Evolutionary conservation across 106 monocot species (phyloP).

Genomic region (Phalaenopsis equestris): DNA sequence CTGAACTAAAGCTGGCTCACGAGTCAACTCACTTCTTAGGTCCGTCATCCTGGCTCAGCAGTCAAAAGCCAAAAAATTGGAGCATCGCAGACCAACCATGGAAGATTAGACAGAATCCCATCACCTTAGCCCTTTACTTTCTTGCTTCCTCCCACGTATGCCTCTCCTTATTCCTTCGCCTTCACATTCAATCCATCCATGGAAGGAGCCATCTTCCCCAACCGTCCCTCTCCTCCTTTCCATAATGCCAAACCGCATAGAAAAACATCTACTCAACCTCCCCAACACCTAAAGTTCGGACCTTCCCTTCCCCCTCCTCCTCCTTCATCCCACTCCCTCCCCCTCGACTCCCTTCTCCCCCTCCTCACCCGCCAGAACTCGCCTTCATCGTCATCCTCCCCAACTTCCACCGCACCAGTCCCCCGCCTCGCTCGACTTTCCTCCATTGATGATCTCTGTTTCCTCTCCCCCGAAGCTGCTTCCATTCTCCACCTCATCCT

Average conservation of each 20-base stretch:
- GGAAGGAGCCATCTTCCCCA: slow-evolving; percentile 53
- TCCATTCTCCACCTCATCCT: slow-evolving; percentile 41
- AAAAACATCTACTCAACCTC: slow-evolving; percentile 22
- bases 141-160: neutral
- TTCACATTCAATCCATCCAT: slow-evolving; percentile 12
- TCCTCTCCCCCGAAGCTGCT: slow-evolving; percentile 55
- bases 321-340: slow-evolving; percentile 30
- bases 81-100: neutral
- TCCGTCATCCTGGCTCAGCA: too few species aligned
- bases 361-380: slow-evolving; percentile 33
- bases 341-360: slow-evolving; percentile 70
- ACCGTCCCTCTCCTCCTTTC: slow-evolving; percentile 44
- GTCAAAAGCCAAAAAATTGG: neutral
- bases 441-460: slow-evolving; percentile 9
- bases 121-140: neutral
- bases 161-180: neutral
- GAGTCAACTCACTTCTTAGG: too few species aligned
- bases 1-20: too few species aligned
- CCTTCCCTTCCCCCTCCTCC: slow-evolving; percentile 50
- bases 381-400: slow-evolving; percentile 11
- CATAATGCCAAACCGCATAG: slow-evolving; percentile 20
- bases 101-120: neutral
- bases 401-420: neutral
- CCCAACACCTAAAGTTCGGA: slow-evolving; percentile 38
- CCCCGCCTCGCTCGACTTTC: neutral